Conservation (phyloP, 352 stramenopile genomes). For the Pilasporangium apinafurcum region DNA sequence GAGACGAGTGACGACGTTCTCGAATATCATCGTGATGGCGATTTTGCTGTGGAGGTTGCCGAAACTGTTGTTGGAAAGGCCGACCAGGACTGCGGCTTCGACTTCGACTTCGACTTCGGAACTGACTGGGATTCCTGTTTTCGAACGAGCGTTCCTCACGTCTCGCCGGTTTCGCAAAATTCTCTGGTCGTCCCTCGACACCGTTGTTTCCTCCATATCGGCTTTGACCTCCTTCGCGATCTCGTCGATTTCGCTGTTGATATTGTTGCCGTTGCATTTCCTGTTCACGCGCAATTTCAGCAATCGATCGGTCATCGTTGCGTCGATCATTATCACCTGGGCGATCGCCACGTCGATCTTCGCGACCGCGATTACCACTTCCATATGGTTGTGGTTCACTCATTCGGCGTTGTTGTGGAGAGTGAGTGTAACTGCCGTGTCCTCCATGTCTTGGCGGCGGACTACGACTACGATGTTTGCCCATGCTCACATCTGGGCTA, state of each 20-base stretch:
- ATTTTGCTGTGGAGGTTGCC: neutral
- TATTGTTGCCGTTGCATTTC: constrained; percentile 31
- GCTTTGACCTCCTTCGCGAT: constrained; percentile 19
- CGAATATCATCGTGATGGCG: constrained; percentile 1
- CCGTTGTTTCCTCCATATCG: no score
- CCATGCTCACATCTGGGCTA: no score
- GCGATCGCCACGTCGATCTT: constrained; percentile 14
- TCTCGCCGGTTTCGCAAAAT: neutral
- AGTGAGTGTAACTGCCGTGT: neutral
- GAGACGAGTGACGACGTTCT: constrained; percentile 1
- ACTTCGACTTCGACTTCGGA: constrained; percentile 4
- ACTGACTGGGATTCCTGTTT: neutral
- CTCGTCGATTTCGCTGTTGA: constrained; percentile 25
- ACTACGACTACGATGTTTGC: constrained; percentile 5
- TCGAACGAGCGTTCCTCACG: constrained; percentile 1
- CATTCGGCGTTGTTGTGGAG: neutral
- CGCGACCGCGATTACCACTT: constrained; percentile 16
- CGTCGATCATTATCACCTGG: constrained; percentile 10
- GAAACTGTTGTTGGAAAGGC: neutral
- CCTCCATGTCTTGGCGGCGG: constrained; percentile 4
- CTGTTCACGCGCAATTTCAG: constrained; percentile 42
- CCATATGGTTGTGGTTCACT: constrained; percentile 1
- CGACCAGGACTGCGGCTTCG: constrained; percentile 4
- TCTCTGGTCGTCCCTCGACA: constrained; percentile 13
- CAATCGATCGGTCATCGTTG: constrained; percentile 41